Percentiles rank a stretch among this genome's conserved stretches.
These are phyloP conservation scores for Globisporangium nagaii DNA, from an alignment of 352 stramenopile genomes.

Conservation along the genomic window DNA sequence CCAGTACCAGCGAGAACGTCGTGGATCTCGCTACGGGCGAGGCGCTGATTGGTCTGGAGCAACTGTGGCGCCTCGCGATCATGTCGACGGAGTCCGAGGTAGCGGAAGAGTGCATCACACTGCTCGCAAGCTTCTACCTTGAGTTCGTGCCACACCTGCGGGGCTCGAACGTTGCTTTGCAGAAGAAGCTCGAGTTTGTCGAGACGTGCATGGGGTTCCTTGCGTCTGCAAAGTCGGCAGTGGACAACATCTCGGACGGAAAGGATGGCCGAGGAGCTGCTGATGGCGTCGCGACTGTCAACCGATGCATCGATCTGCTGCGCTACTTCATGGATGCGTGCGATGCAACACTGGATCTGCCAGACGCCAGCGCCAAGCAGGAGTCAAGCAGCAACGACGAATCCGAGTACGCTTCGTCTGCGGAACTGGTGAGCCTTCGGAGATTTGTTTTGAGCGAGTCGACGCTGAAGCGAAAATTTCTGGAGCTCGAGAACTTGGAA, in stretches of 20 bases:
- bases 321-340: conserved; percentile 64
- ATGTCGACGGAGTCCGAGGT: conserved; percentile 29
- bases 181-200: conserved; percentile 41
- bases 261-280: not conserved
- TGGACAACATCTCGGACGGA: not conserved
- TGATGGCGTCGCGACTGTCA: conserved; percentile 18
- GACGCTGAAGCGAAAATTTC: not conserved
- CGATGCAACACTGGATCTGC: conserved; percentile 7
- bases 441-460: not conserved
- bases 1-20: not conserved
- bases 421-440: not conserved
- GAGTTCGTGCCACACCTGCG: conserved; percentile 36
- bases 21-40: conserved; percentile 36
- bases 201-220: conserved; percentile 57
- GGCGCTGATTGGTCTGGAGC: conserved; percentile 35
- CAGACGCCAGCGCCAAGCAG: not conserved
- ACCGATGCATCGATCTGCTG: conserved; percentile 64
- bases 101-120: conserved; percentile 56
- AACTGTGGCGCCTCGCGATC: conserved; percentile 62
- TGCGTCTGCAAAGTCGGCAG: conserved; percentile 19
- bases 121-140: conserved; percentile 52
- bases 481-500: conserved; percentile 48
- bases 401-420: not conserved
- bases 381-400: not conserved
- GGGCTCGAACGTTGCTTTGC: conserved; percentile 17